phyloP scores from a whole-genome alignment of 2,329 filamentous ascomycete genomes.

The Sarocladiaceae sp. region DNA sequence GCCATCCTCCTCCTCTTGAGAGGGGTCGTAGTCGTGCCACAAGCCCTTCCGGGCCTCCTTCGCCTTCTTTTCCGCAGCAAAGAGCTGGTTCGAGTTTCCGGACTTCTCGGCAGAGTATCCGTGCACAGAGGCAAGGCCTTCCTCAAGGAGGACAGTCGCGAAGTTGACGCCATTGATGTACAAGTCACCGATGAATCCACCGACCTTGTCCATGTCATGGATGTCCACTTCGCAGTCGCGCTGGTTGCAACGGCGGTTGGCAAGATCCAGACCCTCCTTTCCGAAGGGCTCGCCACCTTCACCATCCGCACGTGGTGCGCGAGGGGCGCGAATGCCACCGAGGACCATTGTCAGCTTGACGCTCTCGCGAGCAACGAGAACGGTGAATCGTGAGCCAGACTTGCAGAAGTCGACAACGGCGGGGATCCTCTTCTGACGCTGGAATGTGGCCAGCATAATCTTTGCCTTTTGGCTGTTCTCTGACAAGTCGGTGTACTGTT shows the following conservation, averaged over 20 bases:
- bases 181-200: constrained; percentile 92
- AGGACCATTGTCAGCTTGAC: constrained; percentile 91
- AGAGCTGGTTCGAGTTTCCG: constrained; percentile 79
- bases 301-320: constrained; percentile 69
- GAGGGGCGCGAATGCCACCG: constrained; percentile 83
- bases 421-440: constrained; percentile 86
- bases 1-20: constrained; percentile 62
- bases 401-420: constrained; percentile 97
- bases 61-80: constrained; percentile 79
- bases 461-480: constrained; percentile 93
- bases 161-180: constrained; percentile 96
- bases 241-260: constrained; percentile 82
- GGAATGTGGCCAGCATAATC: constrained; percentile 79
- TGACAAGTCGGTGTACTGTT: constrained; percentile 81
- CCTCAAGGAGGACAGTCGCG: constrained; percentile 85
- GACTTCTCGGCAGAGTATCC: constrained; percentile 94
- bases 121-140: constrained; percentile 88
- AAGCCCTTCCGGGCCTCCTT: constrained; percentile 84
- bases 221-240: constrained; percentile 95
- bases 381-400: constrained; percentile 88
- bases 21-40: constrained; percentile 93
- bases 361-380: constrained; percentile 86
- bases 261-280: constrained; percentile 88
- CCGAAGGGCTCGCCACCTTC: constrained; percentile 88
- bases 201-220: constrained; percentile 90